Evolutionary conservation across 768 basidiomycete species (phyloP), one percentile per base, ranked within the genome.

Genomic region (Xanthoconium purpureum): DNA sequence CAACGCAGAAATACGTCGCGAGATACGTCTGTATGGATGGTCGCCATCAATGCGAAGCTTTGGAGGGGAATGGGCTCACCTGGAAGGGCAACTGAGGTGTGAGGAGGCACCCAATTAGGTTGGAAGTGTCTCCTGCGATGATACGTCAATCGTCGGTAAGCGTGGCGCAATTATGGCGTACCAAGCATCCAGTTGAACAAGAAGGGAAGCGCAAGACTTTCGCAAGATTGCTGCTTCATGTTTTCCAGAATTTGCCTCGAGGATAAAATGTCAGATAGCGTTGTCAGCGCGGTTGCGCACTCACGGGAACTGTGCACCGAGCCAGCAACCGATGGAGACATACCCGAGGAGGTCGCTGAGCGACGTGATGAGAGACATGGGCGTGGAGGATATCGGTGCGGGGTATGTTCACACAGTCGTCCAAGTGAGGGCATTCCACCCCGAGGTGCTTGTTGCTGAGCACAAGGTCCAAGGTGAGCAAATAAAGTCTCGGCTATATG

Each of bases 11-110:
- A 71, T 99, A 99, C 0, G 80, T 79, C 3, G 97, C 96, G 44
- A 99, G 90, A 69, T 84, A 91, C 40, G 84, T 96, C 92, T 97
- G 54, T 47, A 6, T 20, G 47, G 52, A 42, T 47, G 35, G 14
- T 51, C 47, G 57, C 44, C 42, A 35, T 61, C 63, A 24, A 50
- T 18, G 52, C 48, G 28, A 49, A 38, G 18, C 20, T 15, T 36
- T 46, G 55, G 37, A 45, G 36, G 30, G 50, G 45, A n/a, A 13
- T 0, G 17, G 8, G 66, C 82, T 63, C 71, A 92, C 94, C 75
- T 98, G 96, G 71, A 99, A 98, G 20, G 94, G 93, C 15, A 97
- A 80, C 68, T 98, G 97, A 64, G 88, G 82, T 3, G 97, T 98
- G 52, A 99, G 77, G 56, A 98, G 74, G 68, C 93, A 94, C 11